A percentile compares a stretch with the other conserved stretches of the same genome.
These are phyloP conservation scores for Zelonia costaricensis DNA, from an alignment of 208 protist genomes.

Conservation along the genomic window DNA sequence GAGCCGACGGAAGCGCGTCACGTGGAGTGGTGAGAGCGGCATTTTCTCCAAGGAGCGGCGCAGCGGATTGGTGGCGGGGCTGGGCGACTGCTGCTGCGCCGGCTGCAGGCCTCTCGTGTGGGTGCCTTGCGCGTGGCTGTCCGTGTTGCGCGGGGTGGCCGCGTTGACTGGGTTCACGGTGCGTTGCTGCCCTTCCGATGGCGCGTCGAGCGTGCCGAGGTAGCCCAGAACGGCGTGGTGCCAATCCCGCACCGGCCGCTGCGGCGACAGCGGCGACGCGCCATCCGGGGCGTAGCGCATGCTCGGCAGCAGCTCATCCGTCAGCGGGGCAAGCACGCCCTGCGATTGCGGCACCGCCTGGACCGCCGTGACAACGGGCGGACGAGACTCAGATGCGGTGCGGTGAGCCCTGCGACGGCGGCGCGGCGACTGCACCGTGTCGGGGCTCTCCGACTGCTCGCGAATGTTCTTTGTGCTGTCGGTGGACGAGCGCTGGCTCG, in stretches of 20 bases:
- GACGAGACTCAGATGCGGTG: background rate
- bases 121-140: too few relatives aligned
- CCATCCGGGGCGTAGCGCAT: constrained; percentile 5
- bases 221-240: background rate
- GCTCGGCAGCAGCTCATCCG: constrained; percentile 19
- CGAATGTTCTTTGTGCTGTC: too few relatives aligned
- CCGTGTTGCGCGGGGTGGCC: too few relatives aligned
- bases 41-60: constrained; percentile 9
- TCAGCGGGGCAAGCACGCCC: constrained; percentile 2
- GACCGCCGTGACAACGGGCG: constrained; percentile 2
- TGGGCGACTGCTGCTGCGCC: too few relatives aligned
- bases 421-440: too few relatives aligned
- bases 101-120: too few relatives aligned
- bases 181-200: too few relatives aligned
- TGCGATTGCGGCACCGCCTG: background rate
- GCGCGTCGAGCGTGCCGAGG: too few relatives aligned
- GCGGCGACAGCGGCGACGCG: constrained; percentile 4
- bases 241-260: background rate
- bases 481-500: too few relatives aligned
- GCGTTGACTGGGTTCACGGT: too few relatives aligned
- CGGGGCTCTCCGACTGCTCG: too few relatives aligned
- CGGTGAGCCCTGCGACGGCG: too few relatives aligned
- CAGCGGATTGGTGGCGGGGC: constrained; percentile 2
- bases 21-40: constrained; percentile 9
- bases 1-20: constrained; percentile 9